These are phyloP conservation scores for Biscutella laevigata DNA, from an alignment of 441 rosid genomes.

Conservation along the genomic window DNA sequence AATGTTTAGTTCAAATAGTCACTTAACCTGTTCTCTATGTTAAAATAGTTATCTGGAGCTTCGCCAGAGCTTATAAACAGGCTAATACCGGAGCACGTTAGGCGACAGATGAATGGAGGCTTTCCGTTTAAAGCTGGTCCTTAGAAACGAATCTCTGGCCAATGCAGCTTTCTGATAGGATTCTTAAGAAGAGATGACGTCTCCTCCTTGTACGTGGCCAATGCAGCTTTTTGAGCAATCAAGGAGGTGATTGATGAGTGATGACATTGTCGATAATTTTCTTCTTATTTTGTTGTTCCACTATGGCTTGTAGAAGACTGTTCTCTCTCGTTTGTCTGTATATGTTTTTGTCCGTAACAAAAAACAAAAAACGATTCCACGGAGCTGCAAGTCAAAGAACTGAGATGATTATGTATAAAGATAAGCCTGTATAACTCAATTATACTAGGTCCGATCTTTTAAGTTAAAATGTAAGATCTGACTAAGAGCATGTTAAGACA, in stretches of 20 bases:
- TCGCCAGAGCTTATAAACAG: slow-evolving; percentile 51
- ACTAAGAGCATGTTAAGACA: no score
- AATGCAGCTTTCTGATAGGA: no score
- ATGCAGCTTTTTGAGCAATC: slow-evolving; percentile 17
- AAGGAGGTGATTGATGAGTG: no score
- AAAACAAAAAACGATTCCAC: background rate
- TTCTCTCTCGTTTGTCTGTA: slow-evolving; percentile 11
- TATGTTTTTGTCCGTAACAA: slow-evolving; percentile 17
- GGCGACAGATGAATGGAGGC: slow-evolving; percentile 33
- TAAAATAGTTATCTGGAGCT: slow-evolving; percentile 42
- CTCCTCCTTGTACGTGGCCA: background rate
- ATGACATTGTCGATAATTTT: slow-evolving; percentile 3
- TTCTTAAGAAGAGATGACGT: no score
- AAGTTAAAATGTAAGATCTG: no score
- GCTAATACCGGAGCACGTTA: slow-evolving; percentile 53
- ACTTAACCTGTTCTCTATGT: background rate
- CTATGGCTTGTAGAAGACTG: slow-evolving; percentile 13
- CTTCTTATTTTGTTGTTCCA: background rate
- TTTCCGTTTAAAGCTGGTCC: slow-evolving; percentile 30
- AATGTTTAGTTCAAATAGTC: background rate
- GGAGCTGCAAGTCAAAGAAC: background rate
- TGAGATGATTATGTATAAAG: background rate
- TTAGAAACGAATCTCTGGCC: no score
- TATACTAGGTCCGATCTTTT: no score
- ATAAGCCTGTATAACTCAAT: no score